Conservation (phyloP, 2,329 filamentous ascomycete genomes). For the Fusarium sacchari region DNA sequence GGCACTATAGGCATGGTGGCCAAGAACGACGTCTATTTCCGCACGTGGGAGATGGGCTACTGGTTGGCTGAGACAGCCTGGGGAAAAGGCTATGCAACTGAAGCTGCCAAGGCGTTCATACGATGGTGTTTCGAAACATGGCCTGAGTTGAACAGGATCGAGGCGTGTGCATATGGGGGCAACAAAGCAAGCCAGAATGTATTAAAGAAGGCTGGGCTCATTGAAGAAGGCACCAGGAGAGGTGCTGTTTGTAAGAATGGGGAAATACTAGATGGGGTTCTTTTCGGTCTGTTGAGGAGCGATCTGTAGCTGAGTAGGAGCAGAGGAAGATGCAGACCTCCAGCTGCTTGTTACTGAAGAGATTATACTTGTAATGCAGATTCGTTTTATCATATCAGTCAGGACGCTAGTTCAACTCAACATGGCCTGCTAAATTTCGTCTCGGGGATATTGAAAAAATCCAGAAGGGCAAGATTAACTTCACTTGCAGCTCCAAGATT, state of each 20-base stretch:
- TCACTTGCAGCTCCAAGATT: neutral
- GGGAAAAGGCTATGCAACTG: constrained; percentile 58
- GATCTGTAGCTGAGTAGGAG: constrained; percentile 39
- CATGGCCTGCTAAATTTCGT: neutral
- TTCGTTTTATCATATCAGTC: neutral
- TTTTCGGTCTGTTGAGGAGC: constrained; percentile 53
- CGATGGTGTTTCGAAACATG: constrained; percentile 57
- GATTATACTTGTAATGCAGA: neutral
- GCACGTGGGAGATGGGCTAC: constrained; percentile 61
- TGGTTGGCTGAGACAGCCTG: constrained; percentile 55
- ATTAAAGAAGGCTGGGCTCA: constrained; percentile 56
- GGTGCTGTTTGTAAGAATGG: constrained; percentile 56
- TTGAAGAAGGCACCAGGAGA: constrained; percentile 56
- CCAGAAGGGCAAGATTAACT: neutral
- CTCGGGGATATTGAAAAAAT: neutral
- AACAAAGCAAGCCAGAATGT: constrained; percentile 57
- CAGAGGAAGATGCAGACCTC: neutral
- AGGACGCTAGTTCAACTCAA: neutral
- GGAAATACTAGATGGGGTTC: constrained; percentile 48
- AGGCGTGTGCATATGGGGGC: constrained; percentile 50
- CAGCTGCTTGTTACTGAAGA: neutral
- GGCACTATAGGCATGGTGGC: constrained; percentile 56
- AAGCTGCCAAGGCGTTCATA: constrained; percentile 51
- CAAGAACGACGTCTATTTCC: constrained; percentile 52
- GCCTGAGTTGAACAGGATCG: constrained; percentile 54